These are phyloP conservation scores for Aphanomyces astaci DNA, from an alignment of 352 stramenopile species.

Conservation along the genomic window DNA sequence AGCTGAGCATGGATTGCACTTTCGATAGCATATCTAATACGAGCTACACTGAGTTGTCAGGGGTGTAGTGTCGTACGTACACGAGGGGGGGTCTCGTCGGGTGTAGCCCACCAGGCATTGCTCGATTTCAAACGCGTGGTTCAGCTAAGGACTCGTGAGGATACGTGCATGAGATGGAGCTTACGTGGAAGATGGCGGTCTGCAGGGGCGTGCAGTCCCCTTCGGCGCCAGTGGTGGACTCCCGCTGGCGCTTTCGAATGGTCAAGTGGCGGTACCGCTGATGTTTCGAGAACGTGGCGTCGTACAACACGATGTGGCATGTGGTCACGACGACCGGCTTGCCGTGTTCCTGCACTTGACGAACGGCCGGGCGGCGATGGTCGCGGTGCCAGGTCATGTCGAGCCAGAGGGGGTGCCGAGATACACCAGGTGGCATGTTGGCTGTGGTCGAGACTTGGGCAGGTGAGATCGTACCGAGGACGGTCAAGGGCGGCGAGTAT, in stretches of 20 bases:
- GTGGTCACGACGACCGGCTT: not conserved
- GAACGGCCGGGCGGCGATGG: not conserved
- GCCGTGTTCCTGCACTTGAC: not conserved
- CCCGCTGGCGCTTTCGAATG: conserved; percentile 13
- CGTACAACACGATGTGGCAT: conserved; percentile 30
- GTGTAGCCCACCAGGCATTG: not conserved
- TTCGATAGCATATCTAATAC: not conserved
- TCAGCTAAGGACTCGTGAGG: not conserved
- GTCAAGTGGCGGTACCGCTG: conserved; percentile 16
- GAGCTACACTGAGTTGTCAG: too few species aligned
- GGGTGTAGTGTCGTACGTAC: too few species aligned
- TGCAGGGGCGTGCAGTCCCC: conserved; percentile 3
- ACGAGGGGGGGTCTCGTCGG: not conserved
- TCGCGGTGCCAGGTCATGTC: not conserved
- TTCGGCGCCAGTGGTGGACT: not conserved
- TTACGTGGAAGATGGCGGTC: conserved; percentile 5
- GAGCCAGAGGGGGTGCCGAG: conserved; percentile 1
- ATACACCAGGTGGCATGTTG: not conserved
- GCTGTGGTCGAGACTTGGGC: not conserved
- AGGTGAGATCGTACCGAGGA: not conserved
- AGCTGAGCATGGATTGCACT: not conserved
- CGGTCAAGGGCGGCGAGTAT: not conserved
- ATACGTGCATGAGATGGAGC: not conserved
- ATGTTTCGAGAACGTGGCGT: conserved; percentile 18
- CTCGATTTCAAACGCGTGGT: conserved; percentile 1